These are phyloP conservation scores for Colletotrichum viniferum DNA, from an alignment of 2,329 filamentous ascomycete species.

Conservation along the genomic window DNA sequence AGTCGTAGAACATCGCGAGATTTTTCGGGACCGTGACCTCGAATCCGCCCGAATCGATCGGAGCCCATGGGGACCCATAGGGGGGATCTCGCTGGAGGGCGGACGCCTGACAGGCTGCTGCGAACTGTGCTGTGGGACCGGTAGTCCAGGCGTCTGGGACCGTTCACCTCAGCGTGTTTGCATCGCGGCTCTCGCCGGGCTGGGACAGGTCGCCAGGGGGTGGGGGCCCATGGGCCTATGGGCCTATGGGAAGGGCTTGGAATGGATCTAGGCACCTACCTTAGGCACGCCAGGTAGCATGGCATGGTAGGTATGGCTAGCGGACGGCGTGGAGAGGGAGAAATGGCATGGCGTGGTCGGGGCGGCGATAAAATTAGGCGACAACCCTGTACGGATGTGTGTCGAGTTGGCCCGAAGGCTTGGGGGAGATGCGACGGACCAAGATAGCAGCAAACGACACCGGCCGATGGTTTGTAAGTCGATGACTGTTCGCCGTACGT, in stretches of 20 bases:
- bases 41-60: conserved; percentile 14
- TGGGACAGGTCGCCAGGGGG: background rate
- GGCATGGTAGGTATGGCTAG: background rate
- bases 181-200: background rate
- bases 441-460: background rate
- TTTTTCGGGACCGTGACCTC: conserved; percentile 17
- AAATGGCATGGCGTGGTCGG: background rate
- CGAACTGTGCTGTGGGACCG: background rate
- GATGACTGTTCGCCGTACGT: background rate
- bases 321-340: background rate
- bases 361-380: background rate
- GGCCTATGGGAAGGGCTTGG: background rate
- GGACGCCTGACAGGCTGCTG: conserved; percentile 1
- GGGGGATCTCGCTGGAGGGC: background rate
- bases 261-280: background rate
- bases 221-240: background rate
- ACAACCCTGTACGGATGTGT: background rate
- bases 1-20: conserved; percentile 13
- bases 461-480: background rate
- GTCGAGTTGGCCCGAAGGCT: background rate
- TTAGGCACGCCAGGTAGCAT: background rate
- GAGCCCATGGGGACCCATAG: background rate
- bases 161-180: background rate
- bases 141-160: conserved; percentile 13
- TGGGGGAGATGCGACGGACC: background rate